A percentile compares a stretch with the other conserved stretches of the same genome.
phyloP scores from a whole-genome alignment of 495 filamentous ascomycete species.

The Penicillium dipodomyicola region DNA sequence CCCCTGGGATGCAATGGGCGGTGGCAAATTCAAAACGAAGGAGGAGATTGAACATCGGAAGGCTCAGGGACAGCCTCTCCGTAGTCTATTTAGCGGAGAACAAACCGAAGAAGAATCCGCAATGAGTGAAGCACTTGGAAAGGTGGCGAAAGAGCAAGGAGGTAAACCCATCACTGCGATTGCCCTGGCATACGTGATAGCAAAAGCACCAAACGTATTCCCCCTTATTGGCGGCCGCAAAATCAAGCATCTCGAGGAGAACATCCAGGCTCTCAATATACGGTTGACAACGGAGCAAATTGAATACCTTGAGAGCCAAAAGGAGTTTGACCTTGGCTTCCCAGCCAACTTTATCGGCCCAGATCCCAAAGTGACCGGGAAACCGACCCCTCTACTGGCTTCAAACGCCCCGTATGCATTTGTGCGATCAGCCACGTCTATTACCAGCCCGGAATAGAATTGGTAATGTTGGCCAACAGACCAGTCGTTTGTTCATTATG shows the following conservation, averaged over 20 bases:
- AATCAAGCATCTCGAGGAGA: slow-evolving; percentile 57
- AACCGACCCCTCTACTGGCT: slow-evolving; percentile 10
- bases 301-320: slow-evolving; percentile 51
- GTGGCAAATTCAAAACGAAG: slow-evolving; percentile 51
- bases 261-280: slow-evolving; percentile 55
- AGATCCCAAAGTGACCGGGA: slow-evolving; percentile 32
- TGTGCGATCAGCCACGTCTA: not conserved
- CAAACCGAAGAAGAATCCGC: slow-evolving; percentile 41
- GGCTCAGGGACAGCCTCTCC: slow-evolving; percentile 27
- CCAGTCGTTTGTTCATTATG: not conserved
- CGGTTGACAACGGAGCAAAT: slow-evolving; percentile 53
- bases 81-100: slow-evolving; percentile 9
- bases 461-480: not conserved
- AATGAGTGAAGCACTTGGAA: slow-evolving; percentile 48
- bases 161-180: slow-evolving; percentile 50
- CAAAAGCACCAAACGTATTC: slow-evolving; percentile 69
- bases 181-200: slow-evolving; percentile 67
- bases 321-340: slow-evolving; percentile 51
- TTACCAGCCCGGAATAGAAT: not conserved
- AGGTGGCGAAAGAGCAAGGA: slow-evolving; percentile 52
- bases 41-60: slow-evolving; percentile 33
- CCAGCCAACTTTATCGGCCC: slow-evolving; percentile 48
- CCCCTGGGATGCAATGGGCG: slow-evolving; percentile 53
- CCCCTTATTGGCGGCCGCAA: slow-evolving; percentile 66
- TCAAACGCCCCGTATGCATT: not conserved